Conservation (phyloP, 192 early-diverging fungal species). For the Glomus cerebriforme region DNA sequence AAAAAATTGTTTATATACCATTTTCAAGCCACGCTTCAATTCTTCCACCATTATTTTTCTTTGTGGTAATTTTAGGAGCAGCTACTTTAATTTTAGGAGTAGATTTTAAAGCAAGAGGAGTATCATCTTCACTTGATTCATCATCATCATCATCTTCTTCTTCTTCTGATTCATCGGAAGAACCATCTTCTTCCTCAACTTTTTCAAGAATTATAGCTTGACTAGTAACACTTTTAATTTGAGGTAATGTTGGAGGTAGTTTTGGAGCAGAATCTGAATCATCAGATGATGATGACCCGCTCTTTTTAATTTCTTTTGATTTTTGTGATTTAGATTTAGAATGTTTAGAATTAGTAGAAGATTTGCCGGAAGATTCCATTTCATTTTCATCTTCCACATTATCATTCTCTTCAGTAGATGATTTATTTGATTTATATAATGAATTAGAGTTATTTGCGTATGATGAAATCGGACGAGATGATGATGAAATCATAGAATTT, state of each 20-base stretch:
- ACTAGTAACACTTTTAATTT: background rate
- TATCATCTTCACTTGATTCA: conserved; percentile 9
- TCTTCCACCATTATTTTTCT: background rate
- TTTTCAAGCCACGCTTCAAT: conserved; percentile 15
- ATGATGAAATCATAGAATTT: background rate
- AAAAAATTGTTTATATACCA: background rate
- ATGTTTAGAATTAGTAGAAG: too few relatives aligned
- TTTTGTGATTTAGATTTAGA: background rate
- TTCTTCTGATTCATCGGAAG: conserved; percentile 13
- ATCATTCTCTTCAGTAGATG: background rate
- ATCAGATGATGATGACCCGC: background rate
- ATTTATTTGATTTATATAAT: conserved; percentile 1
- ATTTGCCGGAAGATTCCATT: background rate
- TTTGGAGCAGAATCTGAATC: background rate
- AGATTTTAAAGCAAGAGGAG: conserved; percentile 2
- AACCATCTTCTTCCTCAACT: conserved; percentile 28
- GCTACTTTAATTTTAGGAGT: conserved; percentile 20
- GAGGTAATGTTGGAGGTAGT: background rate
- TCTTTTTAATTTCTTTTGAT: background rate
- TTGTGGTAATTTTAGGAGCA: background rate
- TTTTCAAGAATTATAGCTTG: background rate
- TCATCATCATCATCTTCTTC: conserved; percentile 36
- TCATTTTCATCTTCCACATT: background rate
- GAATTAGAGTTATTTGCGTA: background rate
- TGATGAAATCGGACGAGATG: background rate